A percentile compares a stretch with the other conserved stretches of the same genome.
Conservation (phyloP, 345 rosid species). For the Lenwebbia sp. region DNA sequence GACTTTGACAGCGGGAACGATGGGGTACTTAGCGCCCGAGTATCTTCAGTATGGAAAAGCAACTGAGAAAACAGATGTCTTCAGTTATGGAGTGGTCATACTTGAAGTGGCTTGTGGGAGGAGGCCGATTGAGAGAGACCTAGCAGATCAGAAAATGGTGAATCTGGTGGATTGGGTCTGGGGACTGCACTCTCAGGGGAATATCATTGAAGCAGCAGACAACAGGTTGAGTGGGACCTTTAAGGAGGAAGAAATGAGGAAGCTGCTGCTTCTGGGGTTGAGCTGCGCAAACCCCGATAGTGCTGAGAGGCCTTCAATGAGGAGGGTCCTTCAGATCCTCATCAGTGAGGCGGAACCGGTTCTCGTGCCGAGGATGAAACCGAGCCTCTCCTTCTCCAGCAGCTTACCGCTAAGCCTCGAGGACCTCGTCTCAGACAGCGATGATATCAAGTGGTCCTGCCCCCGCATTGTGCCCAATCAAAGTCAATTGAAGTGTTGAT, state of each 20-base stretch:
- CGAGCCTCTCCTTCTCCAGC: slow-evolving; percentile 61
- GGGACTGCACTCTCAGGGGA: slow-evolving; percentile 64
- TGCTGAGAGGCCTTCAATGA: slow-evolving; percentile 63
- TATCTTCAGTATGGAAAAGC: slow-evolving; percentile 91
- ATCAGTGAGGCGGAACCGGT: slow-evolving; percentile 50
- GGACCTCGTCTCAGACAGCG: slow-evolving; percentile 70
- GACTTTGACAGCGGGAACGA: slow-evolving; percentile 89
- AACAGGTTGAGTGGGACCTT: slow-evolving; percentile 51
- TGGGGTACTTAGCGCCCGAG: slow-evolving; percentile 98
- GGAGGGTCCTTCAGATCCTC: slow-evolving; percentile 81
- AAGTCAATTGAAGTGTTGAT: neutral
- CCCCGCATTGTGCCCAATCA: neutral
- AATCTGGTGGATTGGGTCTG: slow-evolving; percentile 96
- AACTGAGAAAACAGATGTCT: slow-evolving; percentile 80
- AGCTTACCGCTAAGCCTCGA: slow-evolving; percentile 50
- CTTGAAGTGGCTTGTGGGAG: slow-evolving; percentile 88
- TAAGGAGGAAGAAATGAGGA: slow-evolving; percentile 65
- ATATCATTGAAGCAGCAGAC: slow-evolving; percentile 69
- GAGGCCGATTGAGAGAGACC: slow-evolving; percentile 85
- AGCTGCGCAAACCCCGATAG: slow-evolving; percentile 84
- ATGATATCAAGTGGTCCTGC: slow-evolving; percentile 6
- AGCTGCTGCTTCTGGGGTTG: slow-evolving; percentile 67
- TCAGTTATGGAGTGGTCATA: slow-evolving; percentile 82
- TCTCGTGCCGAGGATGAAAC: slow-evolving; percentile 59
- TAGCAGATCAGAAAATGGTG: slow-evolving; percentile 45